Evolutionary conservation across 2,329 filamentous ascomycete genomes (phyloP).

Genomic region (Alternaria tenuissima): DNA sequence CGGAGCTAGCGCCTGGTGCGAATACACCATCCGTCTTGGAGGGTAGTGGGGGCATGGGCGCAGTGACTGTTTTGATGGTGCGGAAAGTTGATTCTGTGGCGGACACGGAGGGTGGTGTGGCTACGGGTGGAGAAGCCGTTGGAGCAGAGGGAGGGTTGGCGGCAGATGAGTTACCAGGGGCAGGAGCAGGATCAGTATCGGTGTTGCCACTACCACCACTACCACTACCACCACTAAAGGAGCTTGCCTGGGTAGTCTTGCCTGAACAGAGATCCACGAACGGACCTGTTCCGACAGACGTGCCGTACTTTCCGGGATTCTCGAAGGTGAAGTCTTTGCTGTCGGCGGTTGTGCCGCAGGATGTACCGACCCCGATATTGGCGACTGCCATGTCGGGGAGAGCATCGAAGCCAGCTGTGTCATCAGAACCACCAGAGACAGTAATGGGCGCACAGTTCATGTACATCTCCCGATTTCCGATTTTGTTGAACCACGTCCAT

Average conservation of each 20-base stretch:
- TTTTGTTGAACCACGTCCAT: conserved; percentile 90
- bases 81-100: conserved; percentile 24
- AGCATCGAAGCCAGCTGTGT: conserved; percentile 59
- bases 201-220: not conserved
- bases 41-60: conserved; percentile 18
- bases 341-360: conserved; percentile 63
- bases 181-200: conserved; percentile 3
- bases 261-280: conserved; percentile 38
- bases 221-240: conserved; percentile 2
- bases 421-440: conserved; percentile 63
- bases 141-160: conserved; percentile 10
- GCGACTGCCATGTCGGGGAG: conserved; percentile 79
- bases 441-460: conserved; percentile 88
- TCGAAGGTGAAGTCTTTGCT: conserved; percentile 62
- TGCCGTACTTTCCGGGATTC: conserved; percentile 65
- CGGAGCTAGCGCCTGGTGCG: not conserved
- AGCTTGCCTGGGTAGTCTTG: conserved; percentile 1
- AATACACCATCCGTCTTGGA: conserved; percentile 1
- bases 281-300: conserved; percentile 30
- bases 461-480: conserved; percentile 94
- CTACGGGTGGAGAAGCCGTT: conserved; percentile 10
- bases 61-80: conserved; percentile 38
- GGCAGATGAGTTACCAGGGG: conserved; percentile 7
- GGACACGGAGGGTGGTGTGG: not conserved
- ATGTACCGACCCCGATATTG: conserved; percentile 61